Percentiles rank a stretch among this genome's conserved stretches.
phyloP scores from a whole-genome alignment of 1,284 basidiomycete species.

The Microbotryum violaceum region DNA sequence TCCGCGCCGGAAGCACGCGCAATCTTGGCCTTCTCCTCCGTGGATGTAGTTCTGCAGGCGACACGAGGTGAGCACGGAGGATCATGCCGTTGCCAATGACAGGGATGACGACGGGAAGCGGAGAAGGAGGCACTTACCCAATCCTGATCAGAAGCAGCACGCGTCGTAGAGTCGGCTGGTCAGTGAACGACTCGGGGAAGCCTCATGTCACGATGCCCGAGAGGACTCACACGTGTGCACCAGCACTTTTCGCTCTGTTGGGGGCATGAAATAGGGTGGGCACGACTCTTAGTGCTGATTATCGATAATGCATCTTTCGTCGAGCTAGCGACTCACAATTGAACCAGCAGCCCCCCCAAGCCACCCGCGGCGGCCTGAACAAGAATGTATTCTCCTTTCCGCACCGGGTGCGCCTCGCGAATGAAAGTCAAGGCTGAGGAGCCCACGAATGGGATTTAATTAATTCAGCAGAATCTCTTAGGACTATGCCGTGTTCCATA shows the following conservation, averaged over 20 bases:
- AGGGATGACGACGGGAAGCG: no score
- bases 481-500: not conserved
- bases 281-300: not conserved
- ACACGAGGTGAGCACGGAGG: no score
- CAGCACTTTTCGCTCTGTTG: no score
- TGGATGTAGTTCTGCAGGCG: slow-evolving; percentile 70
- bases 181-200: no score
- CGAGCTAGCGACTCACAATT: slow-evolving; percentile 37
- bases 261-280: not conserved
- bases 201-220: no score
- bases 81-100: no score
- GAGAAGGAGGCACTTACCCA: no score
- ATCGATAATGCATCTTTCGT: no score
- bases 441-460: not conserved
- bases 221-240: no score
- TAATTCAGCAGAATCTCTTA: not conserved
- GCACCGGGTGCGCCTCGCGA: slow-evolving; percentile 73
- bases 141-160: no score
- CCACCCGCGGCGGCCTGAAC: slow-evolving; percentile 85
- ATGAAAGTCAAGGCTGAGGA: slow-evolving; percentile 58
- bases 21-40: slow-evolving; percentile 71
- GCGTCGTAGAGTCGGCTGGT: no score
- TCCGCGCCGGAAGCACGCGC: slow-evolving; percentile 74
- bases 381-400: slow-evolving; percentile 50
- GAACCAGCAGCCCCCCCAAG: slow-evolving; percentile 49